These are phyloP conservation scores for Mucor plumbeus DNA, from an alignment of 371 early-diverging fungal species.

Conservation along the genomic window DNA sequence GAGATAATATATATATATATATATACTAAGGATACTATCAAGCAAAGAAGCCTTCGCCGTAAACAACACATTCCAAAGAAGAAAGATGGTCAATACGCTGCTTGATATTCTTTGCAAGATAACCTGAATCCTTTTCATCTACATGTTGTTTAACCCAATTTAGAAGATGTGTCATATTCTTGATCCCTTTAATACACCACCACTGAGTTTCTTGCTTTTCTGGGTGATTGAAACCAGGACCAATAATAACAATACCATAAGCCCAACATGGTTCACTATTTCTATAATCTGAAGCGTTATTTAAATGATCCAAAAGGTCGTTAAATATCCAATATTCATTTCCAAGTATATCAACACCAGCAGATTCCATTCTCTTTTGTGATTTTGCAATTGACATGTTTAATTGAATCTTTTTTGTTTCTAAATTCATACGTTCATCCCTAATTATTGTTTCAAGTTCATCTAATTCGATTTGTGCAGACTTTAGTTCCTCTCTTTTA, in stretches of 20 bases:
- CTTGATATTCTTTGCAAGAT: constrained; percentile 11
- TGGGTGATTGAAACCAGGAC: constrained; percentile 32
- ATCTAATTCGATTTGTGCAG: constrained; percentile 23
- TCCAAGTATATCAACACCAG: constrained; percentile 31
- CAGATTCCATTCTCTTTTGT: constrained; percentile 27
- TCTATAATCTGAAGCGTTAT: constrained; percentile 18
- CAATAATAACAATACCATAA: constrained; percentile 42
- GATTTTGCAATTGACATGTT: constrained; percentile 13
- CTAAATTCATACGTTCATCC: constrained; percentile 27
- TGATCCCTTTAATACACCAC: constrained; percentile 40
- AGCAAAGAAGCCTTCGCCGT: constrained; percentile 35
- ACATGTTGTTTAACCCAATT: constrained; percentile 25
- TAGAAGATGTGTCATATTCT: constrained; percentile 23
- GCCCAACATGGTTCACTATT: constrained; percentile 46
- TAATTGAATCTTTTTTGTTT: constrained; percentile 20
- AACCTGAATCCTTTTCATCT: not conserved
- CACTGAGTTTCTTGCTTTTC: constrained; percentile 20
- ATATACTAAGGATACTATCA: not conserved
- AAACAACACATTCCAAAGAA: constrained; percentile 31
- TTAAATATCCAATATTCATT: constrained; percentile 52
- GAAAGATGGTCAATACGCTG: constrained; percentile 26
- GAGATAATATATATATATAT: not conserved
- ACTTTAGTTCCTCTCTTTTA: constrained; percentile 15
- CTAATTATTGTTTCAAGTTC: constrained; percentile 28
- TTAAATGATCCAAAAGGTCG: constrained; percentile 35